Evolutionary conservation across 2,329 filamentous ascomycete genomes (phyloP), one percentile per base, ranked within the genome.

Genomic region (Xylaria sp.): DNA sequence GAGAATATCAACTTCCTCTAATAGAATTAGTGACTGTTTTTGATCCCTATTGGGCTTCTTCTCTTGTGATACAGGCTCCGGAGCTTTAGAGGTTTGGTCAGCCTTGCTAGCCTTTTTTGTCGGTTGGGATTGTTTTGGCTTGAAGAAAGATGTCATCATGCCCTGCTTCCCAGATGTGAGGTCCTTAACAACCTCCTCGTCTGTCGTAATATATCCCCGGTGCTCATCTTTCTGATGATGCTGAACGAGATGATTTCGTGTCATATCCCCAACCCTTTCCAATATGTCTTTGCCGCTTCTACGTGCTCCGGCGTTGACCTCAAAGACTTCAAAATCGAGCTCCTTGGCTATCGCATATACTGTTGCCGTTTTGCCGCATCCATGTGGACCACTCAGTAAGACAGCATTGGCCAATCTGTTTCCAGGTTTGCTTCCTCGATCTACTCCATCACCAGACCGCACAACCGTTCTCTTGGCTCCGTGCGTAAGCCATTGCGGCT

Each of bases 231-330:
- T 69, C n/a, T 80, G 81, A 65, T 83, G 82, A 55, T 81, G 83
- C 61, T 84, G 84, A 22, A 99, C 95, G 1, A 97, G 85, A 78
- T 99, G 96, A 73, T 99, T 98, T 68, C 90, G 90, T 3, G 94
- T 96, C 95, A 99, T 98, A 79, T 99, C 94, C 45, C 96, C 96
- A 50, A 99, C 93, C 72, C 88, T 92, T 74, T 99, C 96, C 38
- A 97, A 78, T 54, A 99, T 89, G 74, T 99, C 96, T 77, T 91
- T 96, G 36, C 94, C 95, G 75, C 89, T 97, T 68, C 96, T 86
- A 57, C 94, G 89, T 71, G 88, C 93, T 67, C 93, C 89, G 0
- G 95, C 82, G 74, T 97, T 96, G 76, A 99, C 94, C 79, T 99
- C 96, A 72, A 99, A 99, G 1, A 99, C 87, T 74, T 97, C 94